Conservation (phyloP, 306 rosid species). For the Medicago ruthenica region DNA sequence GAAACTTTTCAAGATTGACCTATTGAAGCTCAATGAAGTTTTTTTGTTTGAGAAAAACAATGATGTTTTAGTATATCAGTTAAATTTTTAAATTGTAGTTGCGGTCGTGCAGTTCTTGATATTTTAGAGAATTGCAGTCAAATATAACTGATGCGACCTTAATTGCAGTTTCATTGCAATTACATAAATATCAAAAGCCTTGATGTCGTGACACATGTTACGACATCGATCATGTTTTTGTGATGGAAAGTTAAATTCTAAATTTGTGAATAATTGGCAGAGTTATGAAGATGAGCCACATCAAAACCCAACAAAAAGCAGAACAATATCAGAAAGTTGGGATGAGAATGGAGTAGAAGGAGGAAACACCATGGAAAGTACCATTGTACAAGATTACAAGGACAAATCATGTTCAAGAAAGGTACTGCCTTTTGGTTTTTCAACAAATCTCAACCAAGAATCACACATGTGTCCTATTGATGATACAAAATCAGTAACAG, state of each 20-base stretch:
- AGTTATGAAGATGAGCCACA: slow-evolving; percentile 85
- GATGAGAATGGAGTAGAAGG: slow-evolving; percentile 65
- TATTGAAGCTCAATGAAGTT: not conserved
- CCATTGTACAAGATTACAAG: slow-evolving; percentile 51
- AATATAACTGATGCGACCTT: not conserved
- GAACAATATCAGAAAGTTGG: slow-evolving; percentile 71
- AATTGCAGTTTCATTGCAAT: too few species aligned
- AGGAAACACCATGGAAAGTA: slow-evolving; percentile 52
- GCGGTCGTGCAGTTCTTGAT: not conserved
- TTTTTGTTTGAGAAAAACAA: not conserved
- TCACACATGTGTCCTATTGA: slow-evolving; percentile 69
- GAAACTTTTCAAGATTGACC: slow-evolving; percentile 22
- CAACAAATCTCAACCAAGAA: slow-evolving; percentile 50
- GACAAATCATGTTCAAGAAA: slow-evolving; percentile 68
- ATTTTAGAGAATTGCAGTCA: not conserved
- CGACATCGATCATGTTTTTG: not conserved
- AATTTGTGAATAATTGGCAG: slow-evolving; percentile 50
- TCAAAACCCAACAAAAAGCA: slow-evolving; percentile 56
- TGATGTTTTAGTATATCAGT: not conserved
- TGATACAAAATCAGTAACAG: slow-evolving; percentile 63
- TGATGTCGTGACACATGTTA: not conserved
- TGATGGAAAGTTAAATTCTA: slow-evolving; percentile 28
- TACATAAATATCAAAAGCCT: not conserved
- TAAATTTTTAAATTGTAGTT: not conserved
- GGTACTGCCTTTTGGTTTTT: slow-evolving; percentile 59